Percentiles rank a stretch among this genome's conserved stretches.
phyloP scores from a whole-genome alignment of 139 green algal genomes.

The Tetradesmus lagerheimii region DNA sequence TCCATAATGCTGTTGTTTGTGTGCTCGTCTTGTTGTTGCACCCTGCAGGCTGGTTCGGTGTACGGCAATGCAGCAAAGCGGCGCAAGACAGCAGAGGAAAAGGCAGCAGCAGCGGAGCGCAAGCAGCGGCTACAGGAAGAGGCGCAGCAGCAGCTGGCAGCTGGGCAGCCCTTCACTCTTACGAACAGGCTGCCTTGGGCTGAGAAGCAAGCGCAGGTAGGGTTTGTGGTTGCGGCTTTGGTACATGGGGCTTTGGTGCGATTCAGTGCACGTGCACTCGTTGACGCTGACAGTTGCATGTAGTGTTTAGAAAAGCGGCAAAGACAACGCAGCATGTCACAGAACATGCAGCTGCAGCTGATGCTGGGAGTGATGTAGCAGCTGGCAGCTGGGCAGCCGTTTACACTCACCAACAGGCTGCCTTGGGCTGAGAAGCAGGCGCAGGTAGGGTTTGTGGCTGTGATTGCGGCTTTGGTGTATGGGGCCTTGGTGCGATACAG shows the following conservation, averaged over 20 bases:
- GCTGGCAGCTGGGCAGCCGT: conserved; percentile 63
- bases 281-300: no score
- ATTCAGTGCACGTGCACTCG: no score
- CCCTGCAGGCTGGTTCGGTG: neutral
- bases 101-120: conserved; percentile 55
- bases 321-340: conserved; percentile 70
- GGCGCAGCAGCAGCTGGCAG: conserved; percentile 36
- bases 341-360: conserved; percentile 60
- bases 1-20: no score
- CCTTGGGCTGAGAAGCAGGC: conserved; percentile 87
- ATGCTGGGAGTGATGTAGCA: conserved; percentile 38
- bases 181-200: conserved; percentile 83
- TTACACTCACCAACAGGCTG: conserved; percentile 66
- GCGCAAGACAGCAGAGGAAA: conserved; percentile 68
- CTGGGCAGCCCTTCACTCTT: conserved; percentile 69
- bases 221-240: neutral
- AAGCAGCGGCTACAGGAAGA: conserved; percentile 44
- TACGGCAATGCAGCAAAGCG: conserved; percentile 61
- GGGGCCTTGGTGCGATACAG: no score
- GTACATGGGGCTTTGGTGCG: neutral
- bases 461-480: no score
- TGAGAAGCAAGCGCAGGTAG: conserved; percentile 69
- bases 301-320: conserved; percentile 70
- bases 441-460: conserved; percentile 8
- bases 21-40: neutral